A percentile compares a stretch with the other conserved stretches of the same genome.
Evolutionary conservation across 176 grass and related monocot species (phyloP).

Genomic region (Calamus simplicifolius): DNA sequence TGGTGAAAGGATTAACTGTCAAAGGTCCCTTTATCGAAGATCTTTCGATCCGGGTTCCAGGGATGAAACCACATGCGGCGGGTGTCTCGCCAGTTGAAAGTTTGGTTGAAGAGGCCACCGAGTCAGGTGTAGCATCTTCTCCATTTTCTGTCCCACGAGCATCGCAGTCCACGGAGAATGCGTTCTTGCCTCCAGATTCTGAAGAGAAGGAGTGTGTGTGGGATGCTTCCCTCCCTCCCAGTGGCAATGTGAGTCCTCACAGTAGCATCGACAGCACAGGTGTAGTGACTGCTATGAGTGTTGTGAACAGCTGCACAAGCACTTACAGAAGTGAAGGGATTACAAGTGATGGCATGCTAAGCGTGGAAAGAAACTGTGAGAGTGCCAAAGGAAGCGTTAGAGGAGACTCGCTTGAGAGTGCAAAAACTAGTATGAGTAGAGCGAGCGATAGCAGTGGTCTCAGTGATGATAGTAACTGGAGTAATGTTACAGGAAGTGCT

Average conservation of each 20-base stretch:
- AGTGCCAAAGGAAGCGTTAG: conserved; percentile 41
- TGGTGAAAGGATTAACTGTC: conserved; percentile 46
- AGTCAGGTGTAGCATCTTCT: conserved; percentile 22
- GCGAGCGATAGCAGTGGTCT: conserved; percentile 82
- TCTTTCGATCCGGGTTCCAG: conserved; percentile 38
- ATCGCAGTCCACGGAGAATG: conserved; percentile 30
- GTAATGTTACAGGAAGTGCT: conserved; percentile 65
- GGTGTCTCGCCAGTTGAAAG: conserved; percentile 23
- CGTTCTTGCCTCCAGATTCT: conserved; percentile 47
- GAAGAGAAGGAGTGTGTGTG: conserved; percentile 90
- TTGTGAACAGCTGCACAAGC: conserved; percentile 31
- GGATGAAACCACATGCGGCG: conserved; percentile 34
- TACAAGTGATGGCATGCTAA: conserved; percentile 32
- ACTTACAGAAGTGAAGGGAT: conserved; percentile 54
- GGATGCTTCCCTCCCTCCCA: conserved; percentile 86
- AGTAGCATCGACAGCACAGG: conserved; percentile 88
- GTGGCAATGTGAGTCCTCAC: conserved; percentile 91
- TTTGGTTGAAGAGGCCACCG: conserved; percentile 39
- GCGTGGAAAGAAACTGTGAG: conserved; percentile 33
- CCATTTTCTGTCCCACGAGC: conserved; percentile 19
- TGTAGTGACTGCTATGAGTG: conserved; percentile 50
- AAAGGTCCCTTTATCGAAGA: conserved; percentile 79
- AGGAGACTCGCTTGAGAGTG: conserved; percentile 67
- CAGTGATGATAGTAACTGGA: conserved; percentile 91
- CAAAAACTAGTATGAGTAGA: conserved; percentile 86